A percentile compares a stretch with the other conserved stretches of the same genome.
These are phyloP conservation scores for Ustilago hordei DNA, from an alignment of 1,284 basidiomycete genomes.

Conservation along the genomic window DNA sequence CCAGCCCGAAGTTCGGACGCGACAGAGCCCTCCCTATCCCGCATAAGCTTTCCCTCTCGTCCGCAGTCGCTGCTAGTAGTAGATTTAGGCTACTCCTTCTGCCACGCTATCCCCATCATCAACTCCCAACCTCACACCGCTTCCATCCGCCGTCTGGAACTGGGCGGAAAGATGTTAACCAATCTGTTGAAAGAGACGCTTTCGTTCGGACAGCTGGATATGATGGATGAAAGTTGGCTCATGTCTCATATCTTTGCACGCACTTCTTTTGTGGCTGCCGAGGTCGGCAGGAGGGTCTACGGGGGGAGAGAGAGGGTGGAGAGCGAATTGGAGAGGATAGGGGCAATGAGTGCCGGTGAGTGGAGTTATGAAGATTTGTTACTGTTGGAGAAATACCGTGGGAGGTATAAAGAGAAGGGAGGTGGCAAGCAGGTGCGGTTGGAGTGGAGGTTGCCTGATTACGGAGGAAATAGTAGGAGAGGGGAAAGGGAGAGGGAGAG, in stretches of 20 bases:
- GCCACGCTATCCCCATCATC: slow-evolving; percentile 88
- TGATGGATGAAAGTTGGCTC: slow-evolving; percentile 95
- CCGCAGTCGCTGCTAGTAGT: slow-evolving; percentile 86
- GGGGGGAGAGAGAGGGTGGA: slow-evolving; percentile 46
- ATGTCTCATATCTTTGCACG: slow-evolving; percentile 89
- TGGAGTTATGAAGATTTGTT: slow-evolving; percentile 70
- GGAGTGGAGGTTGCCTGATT: slow-evolving; percentile 77
- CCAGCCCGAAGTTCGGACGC: neutral
- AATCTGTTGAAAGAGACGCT: slow-evolving; percentile 93
- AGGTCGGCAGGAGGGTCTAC: slow-evolving; percentile 68
- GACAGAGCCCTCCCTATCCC: neutral
- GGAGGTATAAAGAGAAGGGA: slow-evolving; percentile 72
- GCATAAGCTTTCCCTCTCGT: slow-evolving; percentile 15
- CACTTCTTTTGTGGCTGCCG: slow-evolving; percentile 80
- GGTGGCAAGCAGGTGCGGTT: slow-evolving; percentile 5
- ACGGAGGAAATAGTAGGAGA: slow-evolving; percentile 71
- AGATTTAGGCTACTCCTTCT: slow-evolving; percentile 92
- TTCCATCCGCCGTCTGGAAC: slow-evolving; percentile 84
- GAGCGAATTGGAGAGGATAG: neutral
- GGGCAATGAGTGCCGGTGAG: slow-evolving; percentile 1
- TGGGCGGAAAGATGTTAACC: slow-evolving; percentile 92
- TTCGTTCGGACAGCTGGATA: slow-evolving; percentile 95
- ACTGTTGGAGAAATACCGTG: slow-evolving; percentile 75
- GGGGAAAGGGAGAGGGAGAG: slow-evolving; percentile 21
- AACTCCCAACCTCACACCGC: slow-evolving; percentile 80